A percentile compares a stretch with the other conserved stretches of the same genome.
These are phyloP conservation scores for Lentinula raphanica DNA, from an alignment of 768 basidiomycete genomes.

Conservation along the genomic window DNA sequence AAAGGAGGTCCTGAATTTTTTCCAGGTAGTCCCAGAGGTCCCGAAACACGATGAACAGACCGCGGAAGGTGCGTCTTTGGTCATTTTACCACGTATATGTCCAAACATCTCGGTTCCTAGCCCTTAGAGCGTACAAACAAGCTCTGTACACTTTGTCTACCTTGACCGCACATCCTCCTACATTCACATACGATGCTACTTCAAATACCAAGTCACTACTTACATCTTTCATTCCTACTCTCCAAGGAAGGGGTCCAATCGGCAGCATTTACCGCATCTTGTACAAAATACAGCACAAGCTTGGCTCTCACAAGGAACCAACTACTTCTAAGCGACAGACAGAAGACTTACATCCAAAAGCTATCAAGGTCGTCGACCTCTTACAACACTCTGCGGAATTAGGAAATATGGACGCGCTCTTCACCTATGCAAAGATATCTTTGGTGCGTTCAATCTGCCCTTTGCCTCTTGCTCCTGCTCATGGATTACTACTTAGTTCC, in stretches of 20 bases:
- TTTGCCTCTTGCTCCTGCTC: neutral
- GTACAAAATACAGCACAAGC: slow-evolving; percentile 58
- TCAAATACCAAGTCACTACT: slow-evolving; percentile 48
- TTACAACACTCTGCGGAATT: slow-evolving; percentile 77
- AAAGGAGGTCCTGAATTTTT: slow-evolving; percentile 8
- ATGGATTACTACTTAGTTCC: slow-evolving; percentile 47
- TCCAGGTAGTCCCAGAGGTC: slow-evolving; percentile 25
- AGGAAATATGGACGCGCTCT: slow-evolving; percentile 71
- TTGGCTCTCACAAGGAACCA: slow-evolving; percentile 34
- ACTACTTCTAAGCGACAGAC: slow-evolving; percentile 43
- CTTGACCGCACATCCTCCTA: slow-evolving; percentile 55
- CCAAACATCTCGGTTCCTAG: slow-evolving; percentile 28
- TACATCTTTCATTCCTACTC: slow-evolving; percentile 61
- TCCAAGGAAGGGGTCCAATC: slow-evolving; percentile 74
- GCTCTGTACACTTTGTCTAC: slow-evolving; percentile 64
- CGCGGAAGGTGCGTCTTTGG: slow-evolving; percentile 41
- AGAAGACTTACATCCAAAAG: slow-evolving; percentile 64
- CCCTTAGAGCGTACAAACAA: slow-evolving; percentile 70
- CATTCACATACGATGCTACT: slow-evolving; percentile 51
- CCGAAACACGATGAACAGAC: slow-evolving; percentile 28
- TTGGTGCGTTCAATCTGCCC: slow-evolving; percentile 41
- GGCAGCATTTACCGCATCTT: slow-evolving; percentile 65
- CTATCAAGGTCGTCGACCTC: slow-evolving; percentile 77
- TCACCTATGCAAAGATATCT: slow-evolving; percentile 59
- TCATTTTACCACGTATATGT: neutral